phyloP scores from a whole-genome alignment of 2,329 filamentous ascomycete genomes.

The Epicoccum sorghinum region DNA sequence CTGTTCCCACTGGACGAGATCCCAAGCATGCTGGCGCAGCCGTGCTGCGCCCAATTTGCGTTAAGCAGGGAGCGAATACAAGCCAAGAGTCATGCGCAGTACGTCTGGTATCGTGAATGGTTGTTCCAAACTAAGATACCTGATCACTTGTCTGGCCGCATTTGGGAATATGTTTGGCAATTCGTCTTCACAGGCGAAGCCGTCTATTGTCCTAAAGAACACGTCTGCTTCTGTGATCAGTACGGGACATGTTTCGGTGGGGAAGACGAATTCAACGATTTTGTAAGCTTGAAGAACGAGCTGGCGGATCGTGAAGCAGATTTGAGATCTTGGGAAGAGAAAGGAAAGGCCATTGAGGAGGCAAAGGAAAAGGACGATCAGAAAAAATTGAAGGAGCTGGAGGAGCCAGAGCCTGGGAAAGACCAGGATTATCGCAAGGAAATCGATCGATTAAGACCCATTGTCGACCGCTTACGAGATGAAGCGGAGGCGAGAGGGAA shows the following conservation, averaged over 20 bases:
- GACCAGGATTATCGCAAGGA: slow-evolving; percentile 52
- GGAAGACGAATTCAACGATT: slow-evolving; percentile 56
- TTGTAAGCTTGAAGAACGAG: slow-evolving; percentile 54
- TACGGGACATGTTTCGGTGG: slow-evolving; percentile 67
- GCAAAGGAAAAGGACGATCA: slow-evolving; percentile 42
- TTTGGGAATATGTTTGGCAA: slow-evolving; percentile 71
- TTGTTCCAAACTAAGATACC: slow-evolving; percentile 61
- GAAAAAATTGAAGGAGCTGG: slow-evolving; percentile 38
- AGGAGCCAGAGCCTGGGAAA: slow-evolving; percentile 46
- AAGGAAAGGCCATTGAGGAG: slow-evolving; percentile 45
- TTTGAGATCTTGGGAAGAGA: slow-evolving; percentile 51
- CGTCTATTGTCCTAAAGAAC: slow-evolving; percentile 58
- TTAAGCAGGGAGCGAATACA: slow-evolving; percentile 63
- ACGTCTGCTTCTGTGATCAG: slow-evolving; percentile 68
- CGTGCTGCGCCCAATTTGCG: slow-evolving; percentile 70
- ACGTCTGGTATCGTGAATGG: slow-evolving; percentile 66
- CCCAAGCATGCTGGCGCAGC: slow-evolving; percentile 61
- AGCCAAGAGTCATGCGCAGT: slow-evolving; percentile 59
- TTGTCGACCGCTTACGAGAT: slow-evolving; percentile 51
- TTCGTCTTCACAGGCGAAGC: slow-evolving; percentile 63
- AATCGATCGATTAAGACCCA: slow-evolving; percentile 52
- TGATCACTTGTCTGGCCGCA: slow-evolving; percentile 63
- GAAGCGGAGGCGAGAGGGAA: slow-evolving; percentile 58
- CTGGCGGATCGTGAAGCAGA: slow-evolving; percentile 51
- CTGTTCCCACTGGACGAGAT: slow-evolving; percentile 56